Percentiles rank a stretch among this genome's conserved stretches.
phyloP scores from a whole-genome alignment of 352 stramenopile genomes.

The Phytophthora kernoviae region DNA sequence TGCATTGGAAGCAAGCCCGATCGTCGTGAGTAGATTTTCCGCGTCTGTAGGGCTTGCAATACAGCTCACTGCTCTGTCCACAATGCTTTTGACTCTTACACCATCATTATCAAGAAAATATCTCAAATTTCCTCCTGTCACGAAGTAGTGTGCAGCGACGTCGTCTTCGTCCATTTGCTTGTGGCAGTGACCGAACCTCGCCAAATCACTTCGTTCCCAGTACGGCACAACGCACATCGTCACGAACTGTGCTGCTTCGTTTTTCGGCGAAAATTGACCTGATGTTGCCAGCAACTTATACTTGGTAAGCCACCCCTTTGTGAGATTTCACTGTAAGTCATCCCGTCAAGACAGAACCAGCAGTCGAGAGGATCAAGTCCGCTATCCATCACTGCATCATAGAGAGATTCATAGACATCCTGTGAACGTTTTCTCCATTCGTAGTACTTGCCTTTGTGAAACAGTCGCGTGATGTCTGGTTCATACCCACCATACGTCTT shows the following conservation, averaged over 20 bases:
- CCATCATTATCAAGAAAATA: conserved; percentile 1
- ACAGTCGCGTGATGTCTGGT: conserved; percentile 2
- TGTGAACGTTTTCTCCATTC: neutral
- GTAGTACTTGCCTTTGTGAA: conserved; percentile 13
- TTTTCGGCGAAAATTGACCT: conserved; percentile 3
- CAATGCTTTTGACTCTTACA: neutral
- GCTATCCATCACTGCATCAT: neutral
- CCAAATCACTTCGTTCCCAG: conserved; percentile 6
- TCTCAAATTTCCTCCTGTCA: conserved; percentile 12
- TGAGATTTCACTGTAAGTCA: neutral
- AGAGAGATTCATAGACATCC: neutral
- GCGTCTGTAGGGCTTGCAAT: neutral
- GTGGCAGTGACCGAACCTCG: neutral
- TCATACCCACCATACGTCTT: neutral
- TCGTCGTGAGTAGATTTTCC: neutral
- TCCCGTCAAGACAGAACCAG: conserved; percentile 18
- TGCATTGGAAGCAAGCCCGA: neutral
- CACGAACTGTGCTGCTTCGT: neutral
- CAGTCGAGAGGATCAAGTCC: neutral
- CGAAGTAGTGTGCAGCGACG: conserved; percentile 5
- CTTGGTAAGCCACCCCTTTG: neutral
- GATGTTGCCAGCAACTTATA: conserved; percentile 11
- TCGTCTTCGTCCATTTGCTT: neutral
- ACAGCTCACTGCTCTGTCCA: neutral
- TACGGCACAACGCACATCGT: conserved; percentile 14